Conservation (phyloP, 1,139 yeast genomes). For the Hanseniaspora uvarum region DNA sequence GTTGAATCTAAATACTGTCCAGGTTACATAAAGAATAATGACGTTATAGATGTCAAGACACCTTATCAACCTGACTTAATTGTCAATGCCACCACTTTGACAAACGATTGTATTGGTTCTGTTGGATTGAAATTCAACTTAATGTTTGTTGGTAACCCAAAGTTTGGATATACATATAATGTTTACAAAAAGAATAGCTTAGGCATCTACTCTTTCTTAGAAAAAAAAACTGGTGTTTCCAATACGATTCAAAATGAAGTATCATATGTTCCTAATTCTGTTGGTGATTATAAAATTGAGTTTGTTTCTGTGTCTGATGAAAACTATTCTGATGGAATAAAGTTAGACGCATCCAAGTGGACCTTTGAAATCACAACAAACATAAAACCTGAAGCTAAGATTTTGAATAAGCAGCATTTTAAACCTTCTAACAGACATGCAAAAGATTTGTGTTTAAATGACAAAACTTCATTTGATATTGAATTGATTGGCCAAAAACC, state of each 20-base stretch:
- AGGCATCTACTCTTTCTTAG: constrained; percentile 30
- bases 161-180: constrained; percentile 57
- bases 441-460: constrained; percentile 39
- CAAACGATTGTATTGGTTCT: constrained; percentile 86
- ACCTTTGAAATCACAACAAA: constrained; percentile 37
- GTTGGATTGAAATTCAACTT: constrained; percentile 70
- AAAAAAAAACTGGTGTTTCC: constrained; percentile 33
- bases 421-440: constrained; percentile 18
- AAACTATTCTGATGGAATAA: constrained; percentile 39
- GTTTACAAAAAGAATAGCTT: constrained; percentile 43
- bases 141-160: constrained; percentile 64
- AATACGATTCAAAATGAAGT: constrained; percentile 43
- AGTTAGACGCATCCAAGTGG: constrained; percentile 30
- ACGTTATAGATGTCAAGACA: constrained; percentile 39
- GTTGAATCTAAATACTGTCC: constrained; percentile 54
- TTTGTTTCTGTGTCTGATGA: constrained; percentile 51
- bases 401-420: constrained; percentile 26
- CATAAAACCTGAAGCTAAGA: constrained; percentile 36
- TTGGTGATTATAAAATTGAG: constrained; percentile 69
- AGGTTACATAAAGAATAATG: constrained; percentile 45
- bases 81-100: constrained; percentile 49
- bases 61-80: constrained; percentile 47
- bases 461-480: constrained; percentile 43
- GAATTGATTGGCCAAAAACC: constrained; percentile 70
- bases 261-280: constrained; percentile 63